Conservation (phyloP, 1,139 yeast genomes). For the Saccharomyces pastorianus region DNA sequence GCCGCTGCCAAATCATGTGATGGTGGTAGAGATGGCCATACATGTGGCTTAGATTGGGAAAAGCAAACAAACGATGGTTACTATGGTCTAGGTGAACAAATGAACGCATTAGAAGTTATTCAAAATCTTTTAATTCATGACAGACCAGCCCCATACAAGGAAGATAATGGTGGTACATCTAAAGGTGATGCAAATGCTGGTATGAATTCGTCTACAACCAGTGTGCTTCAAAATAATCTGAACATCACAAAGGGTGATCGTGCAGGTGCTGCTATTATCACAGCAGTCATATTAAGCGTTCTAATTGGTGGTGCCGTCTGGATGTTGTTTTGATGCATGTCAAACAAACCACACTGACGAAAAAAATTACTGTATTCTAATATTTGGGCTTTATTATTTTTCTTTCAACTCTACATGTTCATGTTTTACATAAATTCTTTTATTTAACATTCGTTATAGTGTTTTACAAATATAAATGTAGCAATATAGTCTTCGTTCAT, state of each 20-base stretch:
- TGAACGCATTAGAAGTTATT: conserved; percentile 66
- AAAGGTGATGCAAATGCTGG: conserved; percentile 40
- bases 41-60: conserved; percentile 67
- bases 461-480: background rate
- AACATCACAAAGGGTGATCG: conserved; percentile 51
- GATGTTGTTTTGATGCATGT: conserved; percentile 46
- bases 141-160: conserved; percentile 38
- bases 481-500: background rate
- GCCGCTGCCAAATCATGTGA: conserved; percentile 67
- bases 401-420: background rate
- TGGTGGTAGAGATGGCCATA: conserved; percentile 66
- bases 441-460: background rate
- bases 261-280: conserved; percentile 82
- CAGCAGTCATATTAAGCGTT: conserved; percentile 62
- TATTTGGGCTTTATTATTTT: background rate
- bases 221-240: conserved; percentile 37
- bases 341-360: background rate
- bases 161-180: conserved; percentile 42
- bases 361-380: background rate
- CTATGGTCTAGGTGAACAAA: conserved; percentile 74
- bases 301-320: conserved; percentile 61
- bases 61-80: conserved; percentile 49
- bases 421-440: background rate
- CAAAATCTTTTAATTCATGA: conserved; percentile 37
- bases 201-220: conserved; percentile 28